Base-by-base conservation (phyloP, 768 basidiomycete species). In the Cyclocybe cylindracea region DNA sequence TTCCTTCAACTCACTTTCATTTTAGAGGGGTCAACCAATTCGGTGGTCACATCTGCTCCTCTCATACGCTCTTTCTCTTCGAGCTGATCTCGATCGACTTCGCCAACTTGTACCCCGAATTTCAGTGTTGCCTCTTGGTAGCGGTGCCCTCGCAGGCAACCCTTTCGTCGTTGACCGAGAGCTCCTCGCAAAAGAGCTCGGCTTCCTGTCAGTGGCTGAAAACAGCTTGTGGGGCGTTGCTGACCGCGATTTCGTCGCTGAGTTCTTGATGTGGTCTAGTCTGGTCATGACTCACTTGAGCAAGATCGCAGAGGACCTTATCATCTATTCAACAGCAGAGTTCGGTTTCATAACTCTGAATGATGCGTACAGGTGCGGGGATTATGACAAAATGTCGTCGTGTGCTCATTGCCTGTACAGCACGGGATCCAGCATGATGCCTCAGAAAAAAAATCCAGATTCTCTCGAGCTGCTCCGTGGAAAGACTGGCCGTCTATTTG, bases 391-490 rank as follows among this genome's bases (percentile, higher is more conserved):
- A 24, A 24, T 24, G 24, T 24, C 24, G 24, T 24, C 5, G 24
- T 24, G 24, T 24, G 24, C 5, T 24, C 47, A 47, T 34, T 10
- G 14, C 18, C 57, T 44, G 9, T 11, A 41, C 58, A 98, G 94
- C 66, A 99, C 97, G 39, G 97, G 97, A 6, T 98, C 95, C 37
- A 98, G 95, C 59, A 98, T 99, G 66, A 99, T 99, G 97, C 97
- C 97, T 5, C 97, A 98, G 67, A 98, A 99, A 76, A 99, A 98
- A 74, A 98, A 98, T 65, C 92, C 95, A 0, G 97, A 98, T 68
- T 98, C 96, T 8, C 75, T 97, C 48, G 97, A 99, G 69, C 78
- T 99, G 16, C 77, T 99, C 51, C 86, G 97, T 51, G 97, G 97
- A 60, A 99, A 99, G 71, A 83, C 90, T 32, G 97, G 97, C 4